Evolutionary conservation across 257 asterid species (phyloP), one percentile per base, ranked within the genome.

Genomic region (Rhazya stricta): DNA sequence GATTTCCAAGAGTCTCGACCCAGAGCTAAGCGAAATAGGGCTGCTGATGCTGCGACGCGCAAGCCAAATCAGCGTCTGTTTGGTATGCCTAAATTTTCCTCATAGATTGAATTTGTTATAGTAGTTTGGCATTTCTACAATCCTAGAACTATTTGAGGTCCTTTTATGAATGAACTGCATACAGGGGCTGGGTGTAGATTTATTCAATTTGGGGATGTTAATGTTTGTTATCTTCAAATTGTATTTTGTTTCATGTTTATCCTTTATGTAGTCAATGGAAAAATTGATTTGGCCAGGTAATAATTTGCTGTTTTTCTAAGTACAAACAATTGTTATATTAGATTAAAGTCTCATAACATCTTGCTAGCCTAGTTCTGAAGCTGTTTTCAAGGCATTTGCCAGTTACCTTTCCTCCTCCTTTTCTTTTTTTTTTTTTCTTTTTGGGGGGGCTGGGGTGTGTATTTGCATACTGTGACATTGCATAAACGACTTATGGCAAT

Each of bases 1-100:
- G 97, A 92, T 46, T 91, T 87, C 46, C 89, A 87, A 46, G 96
- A 92, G 66, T 80, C 87, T 72, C 89, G 89, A 51, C 81, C 91
- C 27, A 87, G 81, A 78, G 74, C 82, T 50, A 94, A 89, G 90
- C 88, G 90, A 48, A 89, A 65, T 67, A 89, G 79, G 86, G 80
- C 86, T 75, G 75, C 81, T 21, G 91, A 82, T 80, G 86, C 91
- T 25, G 84, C 94, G 8, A 85, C 82, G 77, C 83, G 6, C 85
- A 71, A 21, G 87, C 83, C 51, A 85, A 65, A 74, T 82, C 82
- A 67, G 85, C 88, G 83, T 42, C 83, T 92, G 76, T 89, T 91
- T 79, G 99, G 99, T 94, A 88, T 15, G 19, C 46, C 68, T 74
- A 8, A 11, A 30, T 74, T 60, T 67, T 21, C 42, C 46, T 3